Evolutionary conservation across 192 early-diverging fungal species (phyloP), one percentile per base, ranked within the genome.

Genomic region (Backusella liffmaniae): DNA sequence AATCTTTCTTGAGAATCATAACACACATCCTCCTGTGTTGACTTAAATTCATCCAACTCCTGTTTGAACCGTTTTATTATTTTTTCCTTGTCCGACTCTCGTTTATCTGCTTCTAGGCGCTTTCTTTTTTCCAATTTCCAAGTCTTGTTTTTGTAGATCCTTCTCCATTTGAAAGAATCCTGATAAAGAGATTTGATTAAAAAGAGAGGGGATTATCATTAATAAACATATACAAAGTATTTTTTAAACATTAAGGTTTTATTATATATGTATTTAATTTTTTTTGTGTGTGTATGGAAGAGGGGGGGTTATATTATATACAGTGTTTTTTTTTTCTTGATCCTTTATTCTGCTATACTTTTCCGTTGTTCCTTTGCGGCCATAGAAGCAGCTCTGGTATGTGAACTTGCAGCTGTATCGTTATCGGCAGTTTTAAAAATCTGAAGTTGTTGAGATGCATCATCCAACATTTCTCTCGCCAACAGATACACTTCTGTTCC

Each of bases 401-500:
- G 73, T 67, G 73, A 62, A 74, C 62, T 66, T 13, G 73, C 65
- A 7, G 70, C 39, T 26, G 82, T 82, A 35, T 77, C 82, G 32
- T 69, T 76, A 56, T 80, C 77, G 0, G 69, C 80, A 9, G 80
- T 83, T 72, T 86, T 86, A 73, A 91, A 90, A 53, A 84, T 82
- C 42, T 84, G 80, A 37, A 97, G 89, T 62, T 91, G 89, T 16
- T 87, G 85, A 72, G 94, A 91, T 0, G 90, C 93, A 84, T 91
- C 91, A 15, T 90, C 88, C 76, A 90, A 85, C 86, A 97, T 94
- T 76, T 92, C 90, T 75, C 88, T 70, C 0, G 95, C 90, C 94
- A 97, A 96, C 71, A 90, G 83, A 70, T 94, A 89, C 9, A 97
- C 90, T 68, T 97, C 95, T 0, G 93, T 92, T 32, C 91, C 91